Evolutionary conservation across 441 rosid genomes (phyloP).

Genomic region (Populus hybrid): DNA sequence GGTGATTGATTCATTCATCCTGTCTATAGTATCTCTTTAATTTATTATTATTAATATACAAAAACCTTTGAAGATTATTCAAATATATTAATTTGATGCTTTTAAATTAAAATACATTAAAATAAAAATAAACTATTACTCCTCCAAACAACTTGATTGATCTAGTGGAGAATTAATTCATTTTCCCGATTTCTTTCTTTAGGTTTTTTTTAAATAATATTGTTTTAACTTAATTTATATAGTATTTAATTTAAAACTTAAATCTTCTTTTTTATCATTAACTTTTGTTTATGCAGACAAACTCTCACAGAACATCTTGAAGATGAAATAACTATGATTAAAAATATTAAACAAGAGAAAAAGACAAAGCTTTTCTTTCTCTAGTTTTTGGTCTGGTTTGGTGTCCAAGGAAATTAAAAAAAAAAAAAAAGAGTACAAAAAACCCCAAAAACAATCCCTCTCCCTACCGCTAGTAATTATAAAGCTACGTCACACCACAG

Average conservation of each 20-base stretch:
- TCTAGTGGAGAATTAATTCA: too few species aligned
- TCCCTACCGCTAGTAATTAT: background rate
- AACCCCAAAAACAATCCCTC: background rate
- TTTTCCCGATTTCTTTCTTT: too few species aligned
- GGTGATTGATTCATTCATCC: too few species aligned
- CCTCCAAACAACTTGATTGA: too few species aligned
- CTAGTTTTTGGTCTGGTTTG: background rate
- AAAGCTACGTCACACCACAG: slow-evolving; percentile 4
- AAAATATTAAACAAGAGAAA: background rate
- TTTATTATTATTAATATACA: too few species aligned
- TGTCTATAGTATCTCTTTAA: too few species aligned
- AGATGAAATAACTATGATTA: background rate
- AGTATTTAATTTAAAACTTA: background rate
- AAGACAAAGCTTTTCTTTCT: background rate
- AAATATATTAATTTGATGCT: too few species aligned
- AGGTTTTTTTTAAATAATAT: too few species aligned
- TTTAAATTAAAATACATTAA: too few species aligned
- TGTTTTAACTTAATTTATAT: background rate
- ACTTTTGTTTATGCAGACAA: too few species aligned
- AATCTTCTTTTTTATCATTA: background rate
- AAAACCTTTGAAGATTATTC: too few species aligned
- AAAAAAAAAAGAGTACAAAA: background rate
- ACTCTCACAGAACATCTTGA: background rate
- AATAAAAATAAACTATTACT: too few species aligned
- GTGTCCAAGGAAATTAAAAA: background rate